phyloP scores from a whole-genome alignment of 2,329 filamentous ascomycete species.

The Bipolaris zeicola region DNA sequence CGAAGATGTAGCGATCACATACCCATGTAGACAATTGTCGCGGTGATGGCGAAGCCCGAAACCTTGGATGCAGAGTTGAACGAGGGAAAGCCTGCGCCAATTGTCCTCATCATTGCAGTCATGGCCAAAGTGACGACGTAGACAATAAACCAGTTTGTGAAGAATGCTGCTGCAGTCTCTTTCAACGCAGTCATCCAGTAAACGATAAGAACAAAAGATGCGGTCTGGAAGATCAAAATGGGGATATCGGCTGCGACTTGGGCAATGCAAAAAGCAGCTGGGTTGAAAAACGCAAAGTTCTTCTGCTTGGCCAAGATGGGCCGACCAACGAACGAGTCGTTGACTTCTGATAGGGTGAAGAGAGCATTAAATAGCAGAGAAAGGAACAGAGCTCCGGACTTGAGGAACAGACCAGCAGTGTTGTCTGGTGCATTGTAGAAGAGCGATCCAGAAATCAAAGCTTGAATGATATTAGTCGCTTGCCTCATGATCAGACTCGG shows the following conservation, averaged over 20 bases:
- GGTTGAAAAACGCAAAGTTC: constrained; percentile 86
- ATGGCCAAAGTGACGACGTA: constrained; percentile 60
- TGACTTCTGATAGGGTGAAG: constrained; percentile 70
- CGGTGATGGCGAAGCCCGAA: constrained; percentile 60
- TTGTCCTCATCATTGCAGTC: constrained; percentile 81
- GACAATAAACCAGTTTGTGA: constrained; percentile 57
- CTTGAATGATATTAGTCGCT: constrained; percentile 61
- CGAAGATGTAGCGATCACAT: neutral
- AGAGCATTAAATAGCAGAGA: constrained; percentile 66
- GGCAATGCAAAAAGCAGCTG: constrained; percentile 75
- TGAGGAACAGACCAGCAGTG: constrained; percentile 66
- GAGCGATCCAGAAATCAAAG: constrained; percentile 67
- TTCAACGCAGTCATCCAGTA: constrained; percentile 86
- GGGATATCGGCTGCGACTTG: constrained; percentile 66
- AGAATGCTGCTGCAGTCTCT: constrained; percentile 74
- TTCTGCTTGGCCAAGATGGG: constrained; percentile 88
- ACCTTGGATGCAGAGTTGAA: constrained; percentile 61
- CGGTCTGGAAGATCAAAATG: constrained; percentile 63
- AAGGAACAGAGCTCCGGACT: constrained; percentile 69
- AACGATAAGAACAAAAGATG: constrained; percentile 64
- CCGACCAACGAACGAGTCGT: constrained; percentile 60
- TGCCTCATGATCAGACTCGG: constrained; percentile 68
- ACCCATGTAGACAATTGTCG: constrained; percentile 67
- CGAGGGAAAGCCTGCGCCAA: constrained; percentile 71
- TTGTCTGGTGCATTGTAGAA: constrained; percentile 68